Evolutionary conservation across 164 flowering plant species (phyloP).

Genomic region (Nymphaea thermarum): DNA sequence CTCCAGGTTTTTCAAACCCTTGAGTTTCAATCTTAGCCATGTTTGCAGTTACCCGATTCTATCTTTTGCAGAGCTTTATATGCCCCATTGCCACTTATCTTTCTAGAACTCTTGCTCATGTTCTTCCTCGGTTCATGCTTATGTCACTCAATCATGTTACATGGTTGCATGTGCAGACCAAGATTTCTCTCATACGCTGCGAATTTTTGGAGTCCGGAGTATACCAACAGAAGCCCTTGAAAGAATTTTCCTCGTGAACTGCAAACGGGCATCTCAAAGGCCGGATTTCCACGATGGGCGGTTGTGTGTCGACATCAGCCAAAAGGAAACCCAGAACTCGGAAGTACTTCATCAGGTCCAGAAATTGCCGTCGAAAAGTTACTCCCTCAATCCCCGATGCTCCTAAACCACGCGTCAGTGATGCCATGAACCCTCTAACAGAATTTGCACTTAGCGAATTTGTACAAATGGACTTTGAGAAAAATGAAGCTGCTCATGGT

Average conservation of each 20-base stretch:
- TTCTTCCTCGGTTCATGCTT: background rate
- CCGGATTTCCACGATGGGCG: conserved; percentile 42
- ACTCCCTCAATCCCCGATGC: conserved; percentile 15
- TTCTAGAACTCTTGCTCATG: too few relatives aligned
- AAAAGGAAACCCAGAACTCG: conserved; percentile 15
- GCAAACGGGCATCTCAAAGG: background rate
- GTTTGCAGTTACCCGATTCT: too few relatives aligned
- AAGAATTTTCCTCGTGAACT: background rate
- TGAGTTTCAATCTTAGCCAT: too few relatives aligned
- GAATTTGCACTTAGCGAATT: conserved; percentile 62
- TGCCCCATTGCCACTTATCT: too few relatives aligned
- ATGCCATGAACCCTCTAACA: conserved; percentile 28
- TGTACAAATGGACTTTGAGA: conserved; percentile 52
- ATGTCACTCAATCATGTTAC: background rate
- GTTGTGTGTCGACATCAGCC: conserved; percentile 46
- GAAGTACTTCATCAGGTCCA: conserved; percentile 21
- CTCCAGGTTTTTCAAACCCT: too few relatives aligned
- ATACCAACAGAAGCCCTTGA: background rate
- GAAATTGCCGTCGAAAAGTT: conserved; percentile 18
- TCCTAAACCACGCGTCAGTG: conserved; percentile 26
- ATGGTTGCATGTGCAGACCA: background rate
- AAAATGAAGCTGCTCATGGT: conserved; percentile 44
- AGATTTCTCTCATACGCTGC: background rate
- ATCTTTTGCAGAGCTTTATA: too few relatives aligned
- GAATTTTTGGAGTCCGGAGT: background rate